Evolutionary conservation across 345 rosid species (phyloP).

Genomic region (Euclidium syriacum): DNA sequence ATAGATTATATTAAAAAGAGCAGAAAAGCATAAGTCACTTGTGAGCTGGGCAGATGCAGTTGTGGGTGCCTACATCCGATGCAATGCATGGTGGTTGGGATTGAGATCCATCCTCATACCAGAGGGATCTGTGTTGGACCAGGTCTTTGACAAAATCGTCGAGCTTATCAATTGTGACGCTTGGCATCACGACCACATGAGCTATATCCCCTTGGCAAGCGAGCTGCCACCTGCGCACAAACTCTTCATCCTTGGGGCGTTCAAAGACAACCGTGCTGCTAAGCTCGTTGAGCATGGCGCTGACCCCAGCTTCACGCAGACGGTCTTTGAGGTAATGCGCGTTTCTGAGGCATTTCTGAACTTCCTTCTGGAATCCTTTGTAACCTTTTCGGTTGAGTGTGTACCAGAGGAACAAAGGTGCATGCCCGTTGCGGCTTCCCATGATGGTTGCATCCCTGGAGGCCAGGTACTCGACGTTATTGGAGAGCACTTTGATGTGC

Average conservation of each 20-base stretch:
- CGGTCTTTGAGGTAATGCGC: constrained; percentile 83
- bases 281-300: constrained; percentile 92
- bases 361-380: constrained; percentile 92
- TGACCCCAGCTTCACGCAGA: constrained; percentile 57
- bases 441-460: constrained; percentile 98
- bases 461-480: constrained; percentile 87
- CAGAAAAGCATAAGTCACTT: too few species aligned
- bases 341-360: constrained; percentile 86
- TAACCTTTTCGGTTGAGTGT: constrained; percentile 88
- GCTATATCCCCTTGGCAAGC: constrained; percentile 88
- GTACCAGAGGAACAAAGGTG: constrained; percentile 96
- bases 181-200: constrained; percentile 97
- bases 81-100: constrained; percentile 58
- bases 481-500: constrained; percentile 76
- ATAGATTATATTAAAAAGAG: too few species aligned
- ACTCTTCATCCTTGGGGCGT: constrained; percentile 84
- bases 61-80: constrained; percentile 54
- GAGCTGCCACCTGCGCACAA: constrained; percentile 90
- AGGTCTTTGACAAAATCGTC: constrained; percentile 65
- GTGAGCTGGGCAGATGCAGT: constrained; percentile 65
- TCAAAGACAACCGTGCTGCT: constrained; percentile 96
- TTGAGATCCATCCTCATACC: constrained; percentile 51
- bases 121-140: constrained; percentile 44
- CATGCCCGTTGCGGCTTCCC: constrained; percentile 99
- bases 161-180: constrained; percentile 69